Base-by-base conservation (phyloP, 192 early-diverging fungal genomes). In the Chytriomyces hyalinus region DNA sequence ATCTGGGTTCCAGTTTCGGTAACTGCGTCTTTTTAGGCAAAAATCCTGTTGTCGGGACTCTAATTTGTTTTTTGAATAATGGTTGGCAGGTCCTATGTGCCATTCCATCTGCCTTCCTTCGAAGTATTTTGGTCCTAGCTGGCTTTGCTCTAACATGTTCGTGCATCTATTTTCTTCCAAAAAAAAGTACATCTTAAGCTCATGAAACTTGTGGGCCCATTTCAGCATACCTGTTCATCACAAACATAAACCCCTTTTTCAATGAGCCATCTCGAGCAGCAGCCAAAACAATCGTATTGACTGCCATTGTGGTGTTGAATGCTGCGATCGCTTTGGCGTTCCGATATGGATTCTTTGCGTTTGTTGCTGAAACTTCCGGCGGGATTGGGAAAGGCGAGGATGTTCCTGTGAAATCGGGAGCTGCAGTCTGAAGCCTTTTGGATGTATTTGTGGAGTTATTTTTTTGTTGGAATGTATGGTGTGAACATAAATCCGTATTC, bases 1-100 rank as follows among this genome's bases (percentile, higher is more conserved):
- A 85, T 97, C 60, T 99, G 97, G 97, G 90, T 99, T 61, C 97
- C 95, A 6, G 91, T 95, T 46, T 91, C 95, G 43, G 92, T 93
- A 83, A 76, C 85, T 75, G 17, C 61, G 26, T 44, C 2, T 24
- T 49, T 6, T 6, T 1, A n/a, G 5, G 4, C 24, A 36, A 36
- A 26, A 36, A 62, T 65, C 61, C 13, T 36, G 61, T n/a, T 22
- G 47, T 13, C 50, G 49, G 17, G 62, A 22, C 51, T 7, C 28
- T 73, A 69, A 50, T 43, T 28, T 43, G 17, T 22, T 17, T 28
- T 51, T 11, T 26, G 46, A 51, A 70, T 68, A 60, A n/a, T 36
- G 11, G 36, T 71, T 45, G 44, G 53, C 75, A 92, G 90, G 60
- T 96, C 13, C 75, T 97, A 6, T 96, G 94, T 78, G 87, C 97